Percentiles rank a stretch among this genome's conserved stretches.
Conservation (phyloP, 345 rosid genomes). For the Melaleuca alternifolia region DNA sequence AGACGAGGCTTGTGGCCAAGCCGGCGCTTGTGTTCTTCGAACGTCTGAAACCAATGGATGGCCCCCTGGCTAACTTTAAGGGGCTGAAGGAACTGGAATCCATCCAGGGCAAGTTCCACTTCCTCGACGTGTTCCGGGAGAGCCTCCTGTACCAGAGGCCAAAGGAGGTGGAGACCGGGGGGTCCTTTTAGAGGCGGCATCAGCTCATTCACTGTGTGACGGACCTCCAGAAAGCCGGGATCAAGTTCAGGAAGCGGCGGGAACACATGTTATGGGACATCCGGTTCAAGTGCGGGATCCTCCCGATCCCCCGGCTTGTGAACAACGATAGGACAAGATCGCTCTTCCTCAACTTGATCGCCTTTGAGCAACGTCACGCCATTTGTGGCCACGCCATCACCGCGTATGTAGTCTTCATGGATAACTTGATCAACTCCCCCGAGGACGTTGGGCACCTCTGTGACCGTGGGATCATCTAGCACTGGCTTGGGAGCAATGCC, state of each 20-base stretch:
- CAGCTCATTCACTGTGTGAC: constrained; percentile 71
- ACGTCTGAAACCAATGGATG: constrained; percentile 77
- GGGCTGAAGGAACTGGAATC: constrained; percentile 30
- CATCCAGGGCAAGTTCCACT: constrained; percentile 48
- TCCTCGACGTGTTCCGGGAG: constrained; percentile 65
- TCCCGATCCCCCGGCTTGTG: constrained; percentile 57
- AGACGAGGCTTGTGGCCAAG: constrained; percentile 51
- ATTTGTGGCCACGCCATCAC: constrained; percentile 68
- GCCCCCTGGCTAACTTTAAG: constrained; percentile 37
- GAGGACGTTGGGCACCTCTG: constrained; percentile 75
- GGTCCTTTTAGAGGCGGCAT: constrained; percentile 52
- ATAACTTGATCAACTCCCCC: constrained; percentile 73
- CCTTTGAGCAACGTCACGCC: constrained; percentile 70
- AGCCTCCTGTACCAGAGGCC: constrained; percentile 58
- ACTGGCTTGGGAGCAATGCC: constrained; percentile 78
- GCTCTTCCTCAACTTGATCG: constrained; percentile 73
- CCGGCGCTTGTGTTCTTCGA: constrained; percentile 65
- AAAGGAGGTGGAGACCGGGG: constrained; percentile 21
- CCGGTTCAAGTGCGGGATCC: constrained; percentile 56
- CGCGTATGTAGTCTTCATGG: constrained; percentile 80
- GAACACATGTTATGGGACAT: constrained; percentile 86
- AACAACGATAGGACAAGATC: constrained; percentile 86
- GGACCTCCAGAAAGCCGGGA: constrained; percentile 65
- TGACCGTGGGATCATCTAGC: constrained; percentile 60
- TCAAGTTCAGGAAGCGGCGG: constrained; percentile 56